phyloP scores from a whole-genome alignment of 2,329 filamentous ascomycete species.

The Mycocentrospora acerina region DNA sequence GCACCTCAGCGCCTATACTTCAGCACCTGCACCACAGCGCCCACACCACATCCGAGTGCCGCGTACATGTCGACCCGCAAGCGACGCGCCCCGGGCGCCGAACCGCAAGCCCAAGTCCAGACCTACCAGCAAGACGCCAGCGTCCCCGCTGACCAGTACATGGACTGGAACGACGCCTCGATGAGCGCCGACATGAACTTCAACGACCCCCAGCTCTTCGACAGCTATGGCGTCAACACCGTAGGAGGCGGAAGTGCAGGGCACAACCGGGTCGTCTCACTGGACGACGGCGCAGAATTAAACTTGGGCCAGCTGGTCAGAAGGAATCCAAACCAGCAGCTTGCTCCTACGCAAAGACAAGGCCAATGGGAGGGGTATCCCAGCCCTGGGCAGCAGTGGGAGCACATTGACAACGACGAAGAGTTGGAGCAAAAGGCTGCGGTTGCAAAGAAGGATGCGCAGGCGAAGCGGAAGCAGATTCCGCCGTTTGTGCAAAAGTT shows the following conservation, averaged over 20 bases:
- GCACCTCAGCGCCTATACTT: not conserved
- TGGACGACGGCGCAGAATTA: constrained; percentile 29
- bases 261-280: constrained; percentile 35
- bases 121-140: constrained; percentile 50
- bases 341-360: constrained; percentile 41
- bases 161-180: constrained; percentile 37
- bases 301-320: constrained; percentile 49
- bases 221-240: constrained; percentile 25
- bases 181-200: constrained; percentile 31
- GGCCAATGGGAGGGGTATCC: constrained; percentile 45
- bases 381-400: constrained; percentile 48
- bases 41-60: constrained; percentile 3
- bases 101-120: constrained; percentile 61
- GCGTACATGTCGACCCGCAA: constrained; percentile 56
- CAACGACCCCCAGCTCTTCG: constrained; percentile 41
- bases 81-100: constrained; percentile 70
- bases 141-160: constrained; percentile 38
- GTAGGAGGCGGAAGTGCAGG: constrained; percentile 9
- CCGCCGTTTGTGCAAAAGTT: constrained; percentile 97
- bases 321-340: constrained; percentile 49
- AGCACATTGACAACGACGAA: constrained; percentile 68
- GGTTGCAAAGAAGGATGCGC: constrained; percentile 81
- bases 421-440: constrained; percentile 77
- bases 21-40: not conserved
- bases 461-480: constrained; percentile 90